These are phyloP conservation scores for cucumber (Cucumis sativus) DNA, from an alignment of 306 rosid species.

Conservation along the genomic window Cucumber_9930_V3 NC_026659.2:21129501-21130000, in stretches of 20 bases:
- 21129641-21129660: constrained; percentile 24
- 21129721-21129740: constrained; percentile 24
- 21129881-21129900: constrained; percentile 30
- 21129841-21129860: constrained; percentile 16
- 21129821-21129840: constrained; percentile 30
- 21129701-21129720: constrained; percentile 29
- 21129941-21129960: constrained; percentile 19
- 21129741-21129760: constrained; percentile 29
- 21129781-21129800: constrained; percentile 23
- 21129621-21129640: constrained; percentile 20
- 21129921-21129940: constrained; percentile 31
- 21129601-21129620: constrained; percentile 3
- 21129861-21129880: constrained; percentile 28
- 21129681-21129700: constrained; percentile 14
- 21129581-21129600: not conserved
- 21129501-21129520: not conserved
- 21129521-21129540: not conserved
- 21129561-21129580: not conserved
- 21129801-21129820: constrained; percentile 14
- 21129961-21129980: constrained; percentile 47
- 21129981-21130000: constrained; percentile 36
- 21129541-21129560: not conserved
- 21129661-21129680: constrained; percentile 16
- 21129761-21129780: constrained; percentile 30
- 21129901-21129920: constrained; percentile 43